phyloP scores from a whole-genome alignment of 2,329 filamentous ascomycete species.

The Pseudohalonectria lignicola region DNA sequence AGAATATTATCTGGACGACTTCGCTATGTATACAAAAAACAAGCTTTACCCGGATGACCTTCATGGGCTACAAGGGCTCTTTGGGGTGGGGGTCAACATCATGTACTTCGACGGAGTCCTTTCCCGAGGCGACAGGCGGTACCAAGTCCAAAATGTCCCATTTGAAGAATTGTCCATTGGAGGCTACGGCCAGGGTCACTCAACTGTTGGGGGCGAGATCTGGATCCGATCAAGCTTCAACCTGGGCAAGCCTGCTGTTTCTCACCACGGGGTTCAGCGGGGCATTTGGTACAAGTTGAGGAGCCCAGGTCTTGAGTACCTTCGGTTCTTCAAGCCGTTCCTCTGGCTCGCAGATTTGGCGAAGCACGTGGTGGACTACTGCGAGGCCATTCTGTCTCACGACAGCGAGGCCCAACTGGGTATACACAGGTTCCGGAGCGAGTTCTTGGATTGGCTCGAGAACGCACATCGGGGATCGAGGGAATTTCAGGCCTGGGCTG shows the following conservation, averaged over 20 bases:
- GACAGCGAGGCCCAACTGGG: slow-evolving; percentile 23
- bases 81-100: slow-evolving; percentile 15
- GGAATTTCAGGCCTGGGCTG: slow-evolving; percentile 43
- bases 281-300: slow-evolving; percentile 53
- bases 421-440: slow-evolving; percentile 42
- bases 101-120: slow-evolving; percentile 53
- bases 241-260: no score
- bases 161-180: slow-evolving; percentile 54
- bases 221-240: slow-evolving; percentile 51
- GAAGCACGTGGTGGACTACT: slow-evolving; percentile 63
- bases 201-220: slow-evolving; percentile 39
- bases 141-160: slow-evolving; percentile 42
- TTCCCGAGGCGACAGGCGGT: slow-evolving; percentile 23
- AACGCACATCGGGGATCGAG: slow-evolving; percentile 27
- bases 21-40: slow-evolving; percentile 41
- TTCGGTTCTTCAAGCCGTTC: slow-evolving; percentile 50
- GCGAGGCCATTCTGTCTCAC: slow-evolving; percentile 24
- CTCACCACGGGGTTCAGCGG: no score
- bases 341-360: slow-evolving; percentile 60
- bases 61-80: slow-evolving; percentile 40
- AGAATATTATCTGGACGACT: slow-evolving; percentile 36
- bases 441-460: slow-evolving; percentile 48
- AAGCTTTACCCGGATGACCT: slow-evolving; percentile 33
- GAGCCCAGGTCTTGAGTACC: slow-evolving; percentile 48
- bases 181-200: slow-evolving; percentile 43